Evolutionary conservation across 805 yeast genomes (phyloP).

Genomic region (Metschnikowia proteae): DNA sequence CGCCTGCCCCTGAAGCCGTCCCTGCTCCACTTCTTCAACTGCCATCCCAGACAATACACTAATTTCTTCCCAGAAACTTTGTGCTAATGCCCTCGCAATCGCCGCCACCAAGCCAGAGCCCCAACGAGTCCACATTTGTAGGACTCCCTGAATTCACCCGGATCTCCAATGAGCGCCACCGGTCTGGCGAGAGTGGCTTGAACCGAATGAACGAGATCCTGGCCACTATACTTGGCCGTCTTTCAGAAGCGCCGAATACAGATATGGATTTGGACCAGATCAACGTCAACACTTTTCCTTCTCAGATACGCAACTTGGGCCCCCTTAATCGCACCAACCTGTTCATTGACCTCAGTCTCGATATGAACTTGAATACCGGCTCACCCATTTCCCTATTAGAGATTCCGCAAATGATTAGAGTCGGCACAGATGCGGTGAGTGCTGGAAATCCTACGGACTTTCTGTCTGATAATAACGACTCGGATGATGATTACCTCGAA

Average conservation of each 20-base stretch:
- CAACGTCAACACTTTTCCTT: conserved; percentile 1
- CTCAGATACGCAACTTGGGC: conserved; percentile 9
- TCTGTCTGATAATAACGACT: background rate
- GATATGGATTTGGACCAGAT: background rate
- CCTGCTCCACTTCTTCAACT: background rate
- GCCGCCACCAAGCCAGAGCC: background rate
- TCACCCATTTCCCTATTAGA: background rate
- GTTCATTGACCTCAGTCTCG: conserved; percentile 7
- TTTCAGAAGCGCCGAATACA: background rate
- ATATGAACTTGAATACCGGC: conserved; percentile 7
- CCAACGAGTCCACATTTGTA: background rate
- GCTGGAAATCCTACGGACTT: background rate
- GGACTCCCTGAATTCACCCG: background rate
- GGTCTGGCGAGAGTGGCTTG: background rate
- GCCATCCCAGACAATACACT: background rate
- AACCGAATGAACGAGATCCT: conserved; percentile 9
- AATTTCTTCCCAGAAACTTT: background rate
- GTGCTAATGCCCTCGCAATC: background rate
- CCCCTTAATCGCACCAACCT: conserved; percentile 1
- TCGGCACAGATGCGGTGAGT: background rate
- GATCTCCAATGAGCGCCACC: conserved; percentile 3
- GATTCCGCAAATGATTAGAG: background rate
- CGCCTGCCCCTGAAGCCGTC: background rate
- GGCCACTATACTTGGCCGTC: conserved; percentile 7
- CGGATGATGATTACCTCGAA: background rate